These are phyloP conservation scores for Hortiboletus rubellus DNA, from an alignment of 1,284 basidiomycete species.

Conservation along the genomic window DNA sequence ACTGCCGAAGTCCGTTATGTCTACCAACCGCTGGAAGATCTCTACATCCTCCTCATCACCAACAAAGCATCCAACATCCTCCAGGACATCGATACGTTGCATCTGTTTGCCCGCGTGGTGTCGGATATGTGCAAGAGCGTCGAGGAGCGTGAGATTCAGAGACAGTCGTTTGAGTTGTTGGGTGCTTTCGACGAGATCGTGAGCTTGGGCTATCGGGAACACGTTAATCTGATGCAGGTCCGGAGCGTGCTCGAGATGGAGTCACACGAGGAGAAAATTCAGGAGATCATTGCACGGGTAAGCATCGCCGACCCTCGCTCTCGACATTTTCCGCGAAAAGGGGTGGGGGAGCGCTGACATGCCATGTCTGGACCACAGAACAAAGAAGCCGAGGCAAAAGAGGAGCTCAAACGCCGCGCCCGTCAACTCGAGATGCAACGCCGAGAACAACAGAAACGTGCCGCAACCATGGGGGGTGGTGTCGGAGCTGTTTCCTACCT, in stretches of 20 bases:
- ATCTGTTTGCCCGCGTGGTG: conserved; percentile 91
- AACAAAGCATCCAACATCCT: conserved; percentile 98
- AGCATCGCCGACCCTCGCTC: conserved; percentile 29
- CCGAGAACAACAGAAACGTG: conserved; percentile 83
- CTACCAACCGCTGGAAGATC: conserved; percentile 97
- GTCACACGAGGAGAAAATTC: conserved; percentile 99
- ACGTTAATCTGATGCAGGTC: conserved; percentile 90
- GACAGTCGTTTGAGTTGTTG: conserved; percentile 93
- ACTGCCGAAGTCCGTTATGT: conserved; percentile 94
- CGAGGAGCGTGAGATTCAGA: conserved; percentile 88
- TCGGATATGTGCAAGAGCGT: conserved; percentile 88
- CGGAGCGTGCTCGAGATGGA: conserved; percentile 96
- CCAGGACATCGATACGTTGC: conserved; percentile 96
- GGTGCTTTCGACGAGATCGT: conserved; percentile 98
- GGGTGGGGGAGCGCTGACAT: background rate
- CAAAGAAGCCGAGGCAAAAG: conserved; percentile 99
- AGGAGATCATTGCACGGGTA: conserved; percentile 96
- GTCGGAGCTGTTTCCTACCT: conserved; percentile 56
- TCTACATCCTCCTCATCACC: conserved; percentile 97
- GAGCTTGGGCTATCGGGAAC: conserved; percentile 91
- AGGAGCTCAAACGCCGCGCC: conserved; percentile 96
- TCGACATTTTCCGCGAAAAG: background rate
- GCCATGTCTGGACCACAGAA: conserved; percentile 54
- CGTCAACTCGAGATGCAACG: conserved; percentile 99
- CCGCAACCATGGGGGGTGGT: conserved; percentile 48